Conservation (phyloP, 805 yeast species). For the Candida cerambycidarum region DNA sequence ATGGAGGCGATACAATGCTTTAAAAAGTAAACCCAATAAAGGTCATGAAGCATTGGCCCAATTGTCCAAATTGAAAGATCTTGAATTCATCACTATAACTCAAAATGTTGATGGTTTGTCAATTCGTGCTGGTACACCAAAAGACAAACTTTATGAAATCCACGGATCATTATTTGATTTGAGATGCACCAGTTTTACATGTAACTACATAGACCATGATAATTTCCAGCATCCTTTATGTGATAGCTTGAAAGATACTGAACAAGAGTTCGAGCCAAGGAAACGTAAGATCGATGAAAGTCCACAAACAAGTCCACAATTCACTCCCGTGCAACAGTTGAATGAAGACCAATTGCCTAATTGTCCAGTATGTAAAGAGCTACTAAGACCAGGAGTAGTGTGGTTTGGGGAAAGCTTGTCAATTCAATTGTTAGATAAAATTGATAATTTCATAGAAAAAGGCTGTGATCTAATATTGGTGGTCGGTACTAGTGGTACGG, state of each 20-base stretch:
- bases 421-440: constrained; percentile 55
- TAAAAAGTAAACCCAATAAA: constrained; percentile 65
- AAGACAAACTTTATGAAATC: constrained; percentile 56
- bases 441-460: constrained; percentile 66
- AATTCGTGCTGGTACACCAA: constrained; percentile 62
- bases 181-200: constrained; percentile 72
- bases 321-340: constrained; percentile 49
- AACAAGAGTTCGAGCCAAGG: constrained; percentile 29
- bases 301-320: constrained; percentile 33
- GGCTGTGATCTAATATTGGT: constrained; percentile 74
- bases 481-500: constrained; percentile 80
- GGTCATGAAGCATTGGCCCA: constrained; percentile 74
- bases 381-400: constrained; percentile 85
- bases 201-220: constrained; percentile 57
- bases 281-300: constrained; percentile 13
- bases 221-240: constrained; percentile 62
- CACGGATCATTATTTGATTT: constrained; percentile 79
- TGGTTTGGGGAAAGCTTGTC: constrained; percentile 95
- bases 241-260: constrained; percentile 45
- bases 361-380: constrained; percentile 71
- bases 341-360: constrained; percentile 58
- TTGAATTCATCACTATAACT: constrained; percentile 62
- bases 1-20: constrained; percentile 62
- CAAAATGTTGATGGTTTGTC: constrained; percentile 83
- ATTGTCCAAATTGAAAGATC: constrained; percentile 41